Conservation (phyloP, 2,329 filamentous ascomycete species). For the Capronia epimyces region DNA sequence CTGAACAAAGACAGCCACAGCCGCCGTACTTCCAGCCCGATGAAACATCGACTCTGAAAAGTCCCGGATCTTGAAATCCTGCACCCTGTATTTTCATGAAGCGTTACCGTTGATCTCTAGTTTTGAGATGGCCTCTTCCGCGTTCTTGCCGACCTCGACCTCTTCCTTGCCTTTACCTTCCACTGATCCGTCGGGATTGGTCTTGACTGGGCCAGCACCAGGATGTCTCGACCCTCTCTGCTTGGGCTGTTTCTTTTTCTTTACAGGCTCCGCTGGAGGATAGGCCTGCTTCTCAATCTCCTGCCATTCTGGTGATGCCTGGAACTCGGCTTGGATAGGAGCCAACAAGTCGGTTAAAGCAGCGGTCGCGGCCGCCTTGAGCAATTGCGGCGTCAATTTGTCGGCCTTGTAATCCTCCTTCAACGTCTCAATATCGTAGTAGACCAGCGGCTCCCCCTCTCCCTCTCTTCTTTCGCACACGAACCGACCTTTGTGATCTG, state of each 20-base stretch:
- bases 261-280: conserved; percentile 59
- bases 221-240: conserved; percentile 65
- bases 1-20: too few species aligned
- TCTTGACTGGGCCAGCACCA: conserved; percentile 34
- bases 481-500: conserved; percentile 54
- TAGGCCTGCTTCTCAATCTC: conserved; percentile 72
- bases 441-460: conserved; percentile 70
- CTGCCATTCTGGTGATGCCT: conserved; percentile 72
- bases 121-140: conserved; percentile 26
- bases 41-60: background rate
- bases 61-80: too few species aligned
- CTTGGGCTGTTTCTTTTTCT: conserved; percentile 67
- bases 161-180: conserved; percentile 23
- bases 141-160: conserved; percentile 25
- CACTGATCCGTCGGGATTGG: conserved; percentile 24
- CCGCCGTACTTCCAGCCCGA: too few species aligned
- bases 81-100: conserved; percentile 9
- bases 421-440: conserved; percentile 68
- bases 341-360: conserved; percentile 61
- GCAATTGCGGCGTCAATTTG: conserved; percentile 74
- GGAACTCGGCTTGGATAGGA: conserved; percentile 70
- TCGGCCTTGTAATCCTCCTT: conserved; percentile 76
- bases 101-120: conserved; percentile 22
- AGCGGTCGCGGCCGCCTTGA: conserved; percentile 77
- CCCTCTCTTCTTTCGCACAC: conserved; percentile 55